These are phyloP conservation scores for Phytophthora ramorum DNA, from an alignment of 352 stramenopile species.

Conservation along the genomic window DNA sequence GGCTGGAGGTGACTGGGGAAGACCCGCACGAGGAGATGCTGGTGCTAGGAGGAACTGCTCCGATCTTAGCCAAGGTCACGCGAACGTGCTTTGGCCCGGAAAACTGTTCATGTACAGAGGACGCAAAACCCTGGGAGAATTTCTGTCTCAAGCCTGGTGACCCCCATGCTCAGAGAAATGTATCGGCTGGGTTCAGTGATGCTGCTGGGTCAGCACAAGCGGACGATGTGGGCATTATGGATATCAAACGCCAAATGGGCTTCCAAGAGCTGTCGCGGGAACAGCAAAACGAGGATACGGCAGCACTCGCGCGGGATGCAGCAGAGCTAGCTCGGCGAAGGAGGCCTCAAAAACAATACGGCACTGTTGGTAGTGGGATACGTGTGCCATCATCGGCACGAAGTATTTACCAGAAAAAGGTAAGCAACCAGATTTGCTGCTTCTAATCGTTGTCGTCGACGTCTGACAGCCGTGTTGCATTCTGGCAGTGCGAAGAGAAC, in stretches of 20 bases:
- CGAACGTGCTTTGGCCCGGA: conserved; percentile 53
- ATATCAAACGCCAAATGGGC: conserved; percentile 75
- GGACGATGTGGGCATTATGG: conserved; percentile 57
- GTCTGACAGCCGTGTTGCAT: background rate
- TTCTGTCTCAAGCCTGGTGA: conserved; percentile 48
- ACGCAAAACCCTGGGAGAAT: conserved; percentile 57
- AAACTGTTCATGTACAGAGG: conserved; percentile 54
- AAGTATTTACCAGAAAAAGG: conserved; percentile 51
- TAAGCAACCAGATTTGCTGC: conserved; percentile 15
- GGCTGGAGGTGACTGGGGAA: conserved; percentile 58
- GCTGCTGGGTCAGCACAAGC: background rate
- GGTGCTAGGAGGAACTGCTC: conserved; percentile 25
- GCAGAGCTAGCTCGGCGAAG: conserved; percentile 34
- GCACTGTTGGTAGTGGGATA: conserved; percentile 10
- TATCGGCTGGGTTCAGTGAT: background rate
- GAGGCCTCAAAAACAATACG: conserved; percentile 1
- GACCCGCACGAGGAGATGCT: conserved; percentile 64
- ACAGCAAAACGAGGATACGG: conserved; percentile 28
- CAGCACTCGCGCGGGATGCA: conserved; percentile 28
- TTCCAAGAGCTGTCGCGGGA: conserved; percentile 42
- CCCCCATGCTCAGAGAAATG: conserved; percentile 1
- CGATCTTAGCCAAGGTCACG: conserved; percentile 24
- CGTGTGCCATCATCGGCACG: conserved; percentile 24
- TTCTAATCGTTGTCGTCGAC: background rate
- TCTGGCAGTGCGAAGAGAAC: conserved; percentile 51